phyloP scores from a whole-genome alignment of 2,329 filamentous ascomycete genomes.

The Gnomoniopsis sp. region DNA sequence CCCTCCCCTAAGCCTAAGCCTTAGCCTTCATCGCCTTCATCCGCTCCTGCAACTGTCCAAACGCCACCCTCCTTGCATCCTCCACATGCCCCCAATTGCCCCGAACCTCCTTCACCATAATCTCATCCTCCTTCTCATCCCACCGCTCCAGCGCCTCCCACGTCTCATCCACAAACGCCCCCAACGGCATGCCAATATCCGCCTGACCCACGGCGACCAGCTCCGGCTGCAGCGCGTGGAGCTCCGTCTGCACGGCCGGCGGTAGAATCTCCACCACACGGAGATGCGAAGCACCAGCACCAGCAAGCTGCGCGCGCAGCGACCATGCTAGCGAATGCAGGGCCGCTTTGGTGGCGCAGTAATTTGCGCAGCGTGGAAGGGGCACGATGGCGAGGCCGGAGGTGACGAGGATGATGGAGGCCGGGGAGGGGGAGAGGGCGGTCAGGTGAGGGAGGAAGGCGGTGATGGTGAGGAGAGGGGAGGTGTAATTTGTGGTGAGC shows the following conservation, averaged over 20 bases:
- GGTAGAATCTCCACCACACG: slow-evolving; percentile 47
- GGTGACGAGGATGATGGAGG: slow-evolving; percentile 33
- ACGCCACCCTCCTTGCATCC: slow-evolving; percentile 19
- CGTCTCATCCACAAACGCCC: slow-evolving; percentile 35
- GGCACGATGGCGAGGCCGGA: slow-evolving; percentile 46
- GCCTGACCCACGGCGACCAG: slow-evolving; percentile 29
- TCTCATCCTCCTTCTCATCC: slow-evolving; percentile 34
- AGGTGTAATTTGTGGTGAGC: slow-evolving; percentile 45
- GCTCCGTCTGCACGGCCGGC: slow-evolving; percentile 43
- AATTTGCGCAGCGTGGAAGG: slow-evolving; percentile 42
- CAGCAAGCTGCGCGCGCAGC: slow-evolving; percentile 32
- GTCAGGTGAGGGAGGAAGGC: slow-evolving; percentile 44
- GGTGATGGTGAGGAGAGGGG: slow-evolving; percentile 40
- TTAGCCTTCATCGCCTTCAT: neutral
- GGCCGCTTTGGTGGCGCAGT: slow-evolving; percentile 52
- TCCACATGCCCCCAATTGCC: slow-evolving; percentile 18
- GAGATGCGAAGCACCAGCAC: slow-evolving; percentile 30
- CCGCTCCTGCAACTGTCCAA: neutral
- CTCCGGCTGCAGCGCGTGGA: slow-evolving; percentile 40
- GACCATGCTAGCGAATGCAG: slow-evolving; percentile 41
- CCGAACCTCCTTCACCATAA: slow-evolving; percentile 18
- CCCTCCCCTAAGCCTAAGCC: neutral
- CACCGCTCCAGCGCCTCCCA: slow-evolving; percentile 39
- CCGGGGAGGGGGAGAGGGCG: slow-evolving; percentile 18
- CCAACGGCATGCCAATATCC: slow-evolving; percentile 28